Evolutionary conservation across 78 protist genomes (phyloP), one percentile per base, ranked within the genome.

Genomic region (slime mould (Dictyostelium discoideum)): DNA sequence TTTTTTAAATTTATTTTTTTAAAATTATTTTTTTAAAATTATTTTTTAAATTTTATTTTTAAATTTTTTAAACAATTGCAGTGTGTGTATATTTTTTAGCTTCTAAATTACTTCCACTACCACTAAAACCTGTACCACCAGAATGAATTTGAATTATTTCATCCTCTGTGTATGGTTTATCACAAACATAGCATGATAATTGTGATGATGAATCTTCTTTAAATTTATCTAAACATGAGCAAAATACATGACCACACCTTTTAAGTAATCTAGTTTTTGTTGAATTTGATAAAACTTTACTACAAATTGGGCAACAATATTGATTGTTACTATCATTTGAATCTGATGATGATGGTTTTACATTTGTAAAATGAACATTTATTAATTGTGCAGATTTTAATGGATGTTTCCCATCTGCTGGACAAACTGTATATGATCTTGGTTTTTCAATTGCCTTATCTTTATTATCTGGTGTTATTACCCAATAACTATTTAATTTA

Each of bases 241-340:
- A 90, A 69, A 69, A 82, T 24, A 82, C 94, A 50, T 90, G 94
- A 67, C 94, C 94, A 90, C 94, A 90, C 84, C 80, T n/a, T 79
- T 90, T 90, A 22, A 90, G 40, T 48, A 82, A 13, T 29, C 57
- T 40, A 1, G 84, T 29, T 81, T 65, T 46, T 1, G 26, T 18
- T 10, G 69, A 65, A 48, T 90, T 90, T 10, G 94, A 46, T 32
- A 90, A 32, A 40, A 32, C 69, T 50, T 90, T 90, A 4, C 39
- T 48, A 77, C 94, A 90, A n/a, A 90, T 90, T 13, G 94, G 88
- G 32, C 94, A 90, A 90, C 46, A 40, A 22, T 69, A 90, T 72
- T 69, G 73, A 50, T 46, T 57, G 9, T 16, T 26, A 18, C 37
- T 50, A 20, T 46, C 57, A 20, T 29, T 50, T 46, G 54, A 79